Evolutionary conservation across 169 alveolate genomes (phyloP).

Genomic region (Eimeria maxima): DNA sequence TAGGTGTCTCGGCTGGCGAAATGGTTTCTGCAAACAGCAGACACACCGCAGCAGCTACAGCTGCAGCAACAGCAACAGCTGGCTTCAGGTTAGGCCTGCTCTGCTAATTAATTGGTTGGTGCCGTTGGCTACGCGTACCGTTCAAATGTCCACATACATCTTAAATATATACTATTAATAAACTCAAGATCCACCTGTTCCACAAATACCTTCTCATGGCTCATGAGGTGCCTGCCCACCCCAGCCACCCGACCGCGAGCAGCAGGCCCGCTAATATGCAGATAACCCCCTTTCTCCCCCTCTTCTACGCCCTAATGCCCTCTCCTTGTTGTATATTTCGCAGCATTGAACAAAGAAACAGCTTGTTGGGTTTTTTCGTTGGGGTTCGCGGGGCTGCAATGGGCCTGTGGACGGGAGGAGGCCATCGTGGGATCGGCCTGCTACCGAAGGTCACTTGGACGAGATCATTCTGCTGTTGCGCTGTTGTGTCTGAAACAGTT

Average conservation of each 20-base stretch:
- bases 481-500: not conserved
- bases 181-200: too few species aligned
- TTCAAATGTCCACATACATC: too few species aligned
- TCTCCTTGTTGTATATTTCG: not conserved
- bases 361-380: not conserved
- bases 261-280: not conserved
- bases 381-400: not conserved
- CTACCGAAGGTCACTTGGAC: not conserved
- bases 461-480: not conserved
- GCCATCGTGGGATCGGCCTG: not conserved
- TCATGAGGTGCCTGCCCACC: constrained; percentile 1
- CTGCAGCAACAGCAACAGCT: not conserved
- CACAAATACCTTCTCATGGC: not conserved
- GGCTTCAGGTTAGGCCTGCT: not conserved
- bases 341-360: not conserved
- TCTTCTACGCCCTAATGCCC: not conserved
- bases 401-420: not conserved
- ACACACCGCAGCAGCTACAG: not conserved
- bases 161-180: too few species aligned
- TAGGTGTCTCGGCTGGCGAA: not conserved
- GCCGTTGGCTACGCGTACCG: too few species aligned
- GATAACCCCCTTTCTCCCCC: not conserved
- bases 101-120: too few species aligned
- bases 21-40: not conserved
- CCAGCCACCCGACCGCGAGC: not conserved